phyloP scores from a whole-genome alignment of 139 green algal genomes.

The Penium margaritaceum region DNA sequence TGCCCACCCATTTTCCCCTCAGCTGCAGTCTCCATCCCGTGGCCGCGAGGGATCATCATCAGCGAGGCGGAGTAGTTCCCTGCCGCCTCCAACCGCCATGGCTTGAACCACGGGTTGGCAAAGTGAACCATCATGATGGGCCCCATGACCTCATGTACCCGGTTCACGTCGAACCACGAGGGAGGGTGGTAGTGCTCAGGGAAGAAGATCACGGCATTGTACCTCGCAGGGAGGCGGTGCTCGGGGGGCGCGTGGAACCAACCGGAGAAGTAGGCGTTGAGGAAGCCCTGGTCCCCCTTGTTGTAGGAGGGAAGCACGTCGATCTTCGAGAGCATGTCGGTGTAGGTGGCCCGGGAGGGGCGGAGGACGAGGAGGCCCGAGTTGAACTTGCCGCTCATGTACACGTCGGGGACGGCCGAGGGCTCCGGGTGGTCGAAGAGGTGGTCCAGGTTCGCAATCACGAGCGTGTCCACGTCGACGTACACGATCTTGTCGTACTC shows the following conservation, averaged over 20 bases:
- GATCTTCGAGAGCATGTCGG: slow-evolving; percentile 29
- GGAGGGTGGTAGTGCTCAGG: slow-evolving; percentile 38
- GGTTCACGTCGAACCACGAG: slow-evolving; percentile 36
- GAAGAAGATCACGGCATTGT: slow-evolving; percentile 43
- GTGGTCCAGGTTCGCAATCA: slow-evolving; percentile 38
- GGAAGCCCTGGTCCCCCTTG: slow-evolving; percentile 35
- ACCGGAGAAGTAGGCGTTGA: slow-evolving; percentile 36
- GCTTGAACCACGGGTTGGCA: slow-evolving; percentile 43
- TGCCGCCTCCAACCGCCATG: slow-evolving; percentile 22
- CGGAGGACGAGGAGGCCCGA: slow-evolving; percentile 24
- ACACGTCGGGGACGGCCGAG: slow-evolving; percentile 32
- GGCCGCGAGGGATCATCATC: not conserved
- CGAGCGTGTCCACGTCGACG: slow-evolving; percentile 42
- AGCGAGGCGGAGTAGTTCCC: slow-evolving; percentile 11
- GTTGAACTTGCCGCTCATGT: slow-evolving; percentile 38
- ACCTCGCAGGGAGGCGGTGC: slow-evolving; percentile 30
- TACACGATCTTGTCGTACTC: slow-evolving; percentile 42
- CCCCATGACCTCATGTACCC: slow-evolving; percentile 27
- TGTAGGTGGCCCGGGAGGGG: slow-evolving; percentile 18
- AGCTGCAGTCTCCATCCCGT: slow-evolving; percentile 30
- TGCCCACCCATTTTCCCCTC: not conserved
- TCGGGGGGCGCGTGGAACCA: slow-evolving; percentile 32
- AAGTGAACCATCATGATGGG: slow-evolving; percentile 35
- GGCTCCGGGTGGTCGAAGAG: slow-evolving; percentile 32
- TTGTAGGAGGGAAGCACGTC: slow-evolving; percentile 37